Base-by-base conservation (phyloP, 176 grass and related monocot genomes). In the Avena sativa region DNA sequence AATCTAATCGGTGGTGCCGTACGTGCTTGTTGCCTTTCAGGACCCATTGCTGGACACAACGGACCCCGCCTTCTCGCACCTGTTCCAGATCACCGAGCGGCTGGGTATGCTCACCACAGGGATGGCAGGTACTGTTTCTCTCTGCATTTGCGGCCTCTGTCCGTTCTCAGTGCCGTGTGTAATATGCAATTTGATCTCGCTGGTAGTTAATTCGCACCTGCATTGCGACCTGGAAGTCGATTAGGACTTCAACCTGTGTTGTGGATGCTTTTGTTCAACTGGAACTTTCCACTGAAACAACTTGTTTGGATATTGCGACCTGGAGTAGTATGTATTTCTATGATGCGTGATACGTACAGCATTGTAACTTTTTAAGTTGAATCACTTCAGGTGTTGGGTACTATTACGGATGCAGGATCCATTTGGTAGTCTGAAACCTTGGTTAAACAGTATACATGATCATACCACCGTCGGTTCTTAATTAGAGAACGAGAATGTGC, bases 71-170 rank as follows among this genome's bases (percentile, higher is more conserved):
- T 46, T 80, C 74, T 76, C 85, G 48, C 79, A 76, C 81, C 79
- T 92, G 78, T 92, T 92, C 91, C 56, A 46, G 56, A 88, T 94
- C 69, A 94, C 90, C 36, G 34, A 94, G 49, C 86, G 84, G 34
- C 71, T 92, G 34, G 90, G 93, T 7, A 78, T 94, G 51, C 58
- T 90, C 36, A 59, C 85, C 21, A 92, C 90, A 21, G 93, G 90
- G 28, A 94, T 86, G 44, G 65, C 68, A 94, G 93, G 93, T 90
- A 20, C 26, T 2, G 36, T 25, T 55, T 13, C 21, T 43, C 19
- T 73, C 9, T 26, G 21, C 2, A 13, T 28, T 6, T 49, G 2
- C 34, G 12, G 55, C 23, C 36, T 30, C 11, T 19, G 71, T 48
- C 55, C 10, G 46, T n/a, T 2, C 23, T 28, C 40, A 36, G 17